Evolutionary conservation across 2,329 filamentous ascomycete genomes (phyloP).

Genomic region (Penicillium sp.): DNA sequence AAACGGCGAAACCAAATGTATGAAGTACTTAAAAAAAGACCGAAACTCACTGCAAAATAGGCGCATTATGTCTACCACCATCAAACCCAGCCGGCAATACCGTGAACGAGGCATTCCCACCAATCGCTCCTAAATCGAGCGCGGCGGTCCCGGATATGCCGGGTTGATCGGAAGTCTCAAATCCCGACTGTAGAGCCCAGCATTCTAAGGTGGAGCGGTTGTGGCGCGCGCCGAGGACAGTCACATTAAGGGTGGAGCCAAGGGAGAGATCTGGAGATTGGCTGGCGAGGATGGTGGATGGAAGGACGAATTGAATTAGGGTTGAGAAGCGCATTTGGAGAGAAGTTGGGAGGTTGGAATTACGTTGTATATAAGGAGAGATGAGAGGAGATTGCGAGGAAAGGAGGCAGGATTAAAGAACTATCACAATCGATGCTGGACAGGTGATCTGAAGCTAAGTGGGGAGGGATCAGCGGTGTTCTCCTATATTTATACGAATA

Average conservation of each 20-base stretch:
- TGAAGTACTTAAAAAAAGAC: background rate
- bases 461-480: background rate
- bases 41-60: constrained; percentile 41
- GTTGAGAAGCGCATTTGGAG: constrained; percentile 11
- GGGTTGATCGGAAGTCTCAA: constrained; percentile 31
- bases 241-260: constrained; percentile 42
- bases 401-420: background rate
- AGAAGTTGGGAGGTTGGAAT: background rate
- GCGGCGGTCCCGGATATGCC: constrained; percentile 35
- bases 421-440: background rate
- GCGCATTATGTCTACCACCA: constrained; percentile 46
- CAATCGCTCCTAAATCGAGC: constrained; percentile 34
- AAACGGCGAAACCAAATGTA: background rate
- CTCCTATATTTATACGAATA: background rate
- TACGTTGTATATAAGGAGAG: too few species aligned
- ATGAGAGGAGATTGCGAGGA: too few species aligned
- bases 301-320: constrained; percentile 13
- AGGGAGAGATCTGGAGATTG: constrained; percentile 1
- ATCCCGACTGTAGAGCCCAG: constrained; percentile 46
- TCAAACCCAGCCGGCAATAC: constrained; percentile 41
- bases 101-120: constrained; percentile 37
- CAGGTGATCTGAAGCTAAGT: background rate
- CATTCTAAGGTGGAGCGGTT: constrained; percentile 47
- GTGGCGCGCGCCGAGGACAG: constrained; percentile 39
- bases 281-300: constrained; percentile 9